Conservation (phyloP, 2,329 filamentous ascomycete genomes). For the Fusarium sp. region DNA sequence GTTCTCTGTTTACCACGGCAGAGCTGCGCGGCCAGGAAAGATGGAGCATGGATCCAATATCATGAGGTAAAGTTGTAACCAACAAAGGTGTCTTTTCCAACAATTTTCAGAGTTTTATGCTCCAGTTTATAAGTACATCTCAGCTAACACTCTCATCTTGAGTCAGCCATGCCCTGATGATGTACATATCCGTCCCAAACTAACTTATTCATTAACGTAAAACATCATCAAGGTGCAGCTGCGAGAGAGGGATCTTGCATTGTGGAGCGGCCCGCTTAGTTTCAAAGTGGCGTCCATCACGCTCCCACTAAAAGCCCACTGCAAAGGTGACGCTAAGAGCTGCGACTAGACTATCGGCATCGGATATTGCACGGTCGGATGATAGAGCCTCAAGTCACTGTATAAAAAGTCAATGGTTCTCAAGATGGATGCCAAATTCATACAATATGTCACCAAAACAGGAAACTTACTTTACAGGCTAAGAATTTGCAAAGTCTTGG, state of each 20-base stretch:
- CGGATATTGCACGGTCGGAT: slow-evolving; percentile 20
- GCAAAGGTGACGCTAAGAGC: slow-evolving; percentile 20
- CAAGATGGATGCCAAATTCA: background rate
- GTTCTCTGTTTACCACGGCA: slow-evolving; percentile 2
- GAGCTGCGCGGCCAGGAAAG: background rate
- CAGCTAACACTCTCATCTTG: background rate
- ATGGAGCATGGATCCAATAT: slow-evolving; percentile 1
- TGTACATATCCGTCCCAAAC: background rate
- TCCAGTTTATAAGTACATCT: background rate
- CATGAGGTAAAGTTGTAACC: background rate
- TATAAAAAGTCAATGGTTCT: background rate
- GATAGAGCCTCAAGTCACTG: slow-evolving; percentile 10
- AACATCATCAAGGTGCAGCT: slow-evolving; percentile 27
- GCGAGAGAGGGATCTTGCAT: slow-evolving; percentile 26
- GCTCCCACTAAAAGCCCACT: slow-evolving; percentile 16
- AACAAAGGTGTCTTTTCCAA: background rate
- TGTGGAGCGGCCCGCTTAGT: slow-evolving; percentile 37
- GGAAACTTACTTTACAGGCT: background rate
- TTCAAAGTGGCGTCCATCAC: slow-evolving; percentile 27
- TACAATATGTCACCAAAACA: background rate
- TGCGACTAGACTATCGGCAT: background rate
- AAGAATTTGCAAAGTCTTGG: background rate
- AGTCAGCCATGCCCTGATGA: background rate
- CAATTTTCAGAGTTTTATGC: background rate
- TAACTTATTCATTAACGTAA: background rate